Base-by-base conservation (phyloP, 2,329 filamentous ascomycete genomes). In the Metarhizium album region DNA sequence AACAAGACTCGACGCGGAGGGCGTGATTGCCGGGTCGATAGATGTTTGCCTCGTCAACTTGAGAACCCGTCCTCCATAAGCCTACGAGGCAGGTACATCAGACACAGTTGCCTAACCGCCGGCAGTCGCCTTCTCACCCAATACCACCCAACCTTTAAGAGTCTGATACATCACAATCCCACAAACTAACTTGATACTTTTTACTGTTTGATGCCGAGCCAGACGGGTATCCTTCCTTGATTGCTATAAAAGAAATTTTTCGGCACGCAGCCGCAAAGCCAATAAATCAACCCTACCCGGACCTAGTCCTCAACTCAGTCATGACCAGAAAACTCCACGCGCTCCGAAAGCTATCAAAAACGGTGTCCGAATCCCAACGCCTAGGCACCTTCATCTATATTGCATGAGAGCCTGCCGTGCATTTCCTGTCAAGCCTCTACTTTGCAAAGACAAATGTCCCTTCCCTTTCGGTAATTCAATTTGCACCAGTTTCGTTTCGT, bases 261-360 rank as follows among this genome's bases (percentile, higher is more conserved):
- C n/a, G 27, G 22, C 22, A 27, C 29, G 16, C 7, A n/a, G 27
- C 47, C 40, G 14, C 27, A 16, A 38, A 20, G 29, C 11, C 46
- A 3, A 24, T 22, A 37, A 22, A 20, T 23, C 22, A 24, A 27
- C 16, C 33, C 16, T 37, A 18, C 18, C 38, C 42, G 38, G 29
- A 49, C 2, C 47, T 45, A 22, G 23, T 20, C 46, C 22, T 29
- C 43, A 42, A 29, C 18, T 47, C 35, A 40, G 42, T 24, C 47
- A 52, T 23, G 48, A 50, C 47, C 51, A 37, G 22, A 37, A 27
- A 51, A 51, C 49, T 47, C 49, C 49, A 43, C 22, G 38, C 45
- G 43, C 23, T 27, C 38, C 31, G n/a, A 24, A 24, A 24, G 20
- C 40, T 43, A 24, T 43, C 24, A 51, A 40, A 43, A 22, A 29